Evolutionary conservation across 78 protist species (phyloP).

Genomic region (Dictyostelium capitatum): DNA sequence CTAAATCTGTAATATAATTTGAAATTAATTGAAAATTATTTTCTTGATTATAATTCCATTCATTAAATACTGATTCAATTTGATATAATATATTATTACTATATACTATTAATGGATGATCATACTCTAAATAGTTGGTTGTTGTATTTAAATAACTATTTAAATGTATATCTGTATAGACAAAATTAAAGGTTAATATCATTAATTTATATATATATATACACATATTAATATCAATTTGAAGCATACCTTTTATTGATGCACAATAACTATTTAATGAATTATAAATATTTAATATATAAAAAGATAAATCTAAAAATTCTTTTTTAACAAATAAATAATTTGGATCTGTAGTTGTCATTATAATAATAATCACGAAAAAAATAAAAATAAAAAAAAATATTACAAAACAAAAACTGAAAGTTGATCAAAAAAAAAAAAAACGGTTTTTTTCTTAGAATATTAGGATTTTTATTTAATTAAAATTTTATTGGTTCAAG

Average conservation of each 20-base stretch:
- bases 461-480: no score
- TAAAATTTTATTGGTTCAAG: no score
- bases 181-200: not conserved
- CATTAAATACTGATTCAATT: not conserved
- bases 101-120: not conserved
- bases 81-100: not conserved
- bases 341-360: not conserved
- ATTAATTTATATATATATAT: not conserved
- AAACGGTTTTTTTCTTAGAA: no score
- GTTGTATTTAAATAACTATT: constrained; percentile 5
- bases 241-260: not conserved
- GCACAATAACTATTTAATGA: not conserved
- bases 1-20: not conserved
- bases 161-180: not conserved
- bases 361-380: no score
- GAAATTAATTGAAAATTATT: not conserved
- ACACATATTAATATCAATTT: no score
- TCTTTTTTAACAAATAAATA: not conserved
- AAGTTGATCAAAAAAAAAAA: no score
- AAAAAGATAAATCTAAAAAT: constrained; percentile 1
- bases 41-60: not conserved
- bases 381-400: no score
- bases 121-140: not conserved
- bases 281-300: not conserved
- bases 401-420: no score